Base-by-base conservation (phyloP, 129 eudicot species). In the Escallonia herrerae region DNA sequence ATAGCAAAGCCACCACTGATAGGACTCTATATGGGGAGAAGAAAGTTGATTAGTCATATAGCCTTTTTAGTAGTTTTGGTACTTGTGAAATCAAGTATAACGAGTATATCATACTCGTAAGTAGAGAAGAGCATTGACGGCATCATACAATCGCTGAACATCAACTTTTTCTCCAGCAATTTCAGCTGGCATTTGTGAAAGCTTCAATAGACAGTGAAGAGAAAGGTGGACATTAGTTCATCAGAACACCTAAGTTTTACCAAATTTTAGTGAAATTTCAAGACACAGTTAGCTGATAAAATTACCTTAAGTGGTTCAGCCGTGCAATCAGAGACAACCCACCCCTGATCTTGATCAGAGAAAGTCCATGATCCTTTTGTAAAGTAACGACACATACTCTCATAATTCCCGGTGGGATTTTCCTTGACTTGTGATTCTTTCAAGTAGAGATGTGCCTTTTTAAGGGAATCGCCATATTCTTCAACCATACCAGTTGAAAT, bases 281-380 rank as follows among this genome's bases (percentile, higher is more conserved):
- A 22, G 1, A 1, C 33, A 22, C 50, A 68, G 13, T 9, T 3
- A 8, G 14, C 14, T 60, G 10, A 12, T 52, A 13, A 14, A 48
- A 54, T 51, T 55, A 84, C 95, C 74, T 82, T 87, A 5, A 84
- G 63, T 2, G 86, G 76, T 73, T 79, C 88, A 4, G 84, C 80
- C 33, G 95, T 80, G 79, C 95, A 87, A 48, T 87, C 91, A 0
- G 91, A 81, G 46, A 84, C 91, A 41, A 70, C 82, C 84, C 86
- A 87, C 2, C 89, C 84, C 7, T 84, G 86, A 77, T 87, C 95
- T 82, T 79, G 95, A 67, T 84, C 84, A 1, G 84, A 63, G 77
- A 82, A 88, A 7, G 96, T 72, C 96, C 96, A 88, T 3, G 84
- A 53, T 8, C 96, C 96, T 80, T 89, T 89, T 9, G 83, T 74